phyloP scores from a whole-genome alignment of 2,329 filamentous ascomycete genomes.

The Epichloe hybrida region DNA sequence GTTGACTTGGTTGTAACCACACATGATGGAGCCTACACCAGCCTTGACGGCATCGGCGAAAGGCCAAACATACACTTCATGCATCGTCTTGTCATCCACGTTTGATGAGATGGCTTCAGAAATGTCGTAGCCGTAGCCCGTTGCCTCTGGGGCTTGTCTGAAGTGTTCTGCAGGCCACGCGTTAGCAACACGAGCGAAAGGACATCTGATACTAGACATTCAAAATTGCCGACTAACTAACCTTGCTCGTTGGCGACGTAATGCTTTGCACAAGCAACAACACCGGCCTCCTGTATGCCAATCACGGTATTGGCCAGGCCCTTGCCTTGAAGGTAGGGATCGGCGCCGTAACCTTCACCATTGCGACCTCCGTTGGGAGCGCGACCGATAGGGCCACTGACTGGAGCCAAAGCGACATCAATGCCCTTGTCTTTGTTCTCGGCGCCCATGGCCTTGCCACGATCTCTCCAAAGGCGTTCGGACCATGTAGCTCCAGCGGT shows the following conservation, averaged over 20 bases:
- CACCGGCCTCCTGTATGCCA: constrained; percentile 70
- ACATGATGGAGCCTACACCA: constrained; percentile 51
- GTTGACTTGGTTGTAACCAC: constrained; percentile 66
- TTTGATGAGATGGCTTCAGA: constrained; percentile 46
- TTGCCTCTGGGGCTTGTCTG: constrained; percentile 46
- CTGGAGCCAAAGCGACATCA: constrained; percentile 51
- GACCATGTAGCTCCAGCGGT: constrained; percentile 79
- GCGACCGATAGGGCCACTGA: constrained; percentile 31
- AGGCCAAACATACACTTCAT: constrained; percentile 67
- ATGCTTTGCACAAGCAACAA: constrained; percentile 76
- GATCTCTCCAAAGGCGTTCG: constrained; percentile 46
- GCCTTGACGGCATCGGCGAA: constrained; percentile 60
- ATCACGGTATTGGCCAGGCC: constrained; percentile 59
- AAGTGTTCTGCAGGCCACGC: constrained; percentile 44
- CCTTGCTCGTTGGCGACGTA: constrained; percentile 59
- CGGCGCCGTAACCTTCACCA: constrained; percentile 57
- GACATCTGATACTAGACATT: background rate
- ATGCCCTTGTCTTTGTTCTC: constrained; percentile 67
- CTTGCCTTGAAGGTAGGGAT: constrained; percentile 62
- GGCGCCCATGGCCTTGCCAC: constrained; percentile 33
- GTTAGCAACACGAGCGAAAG: background rate
- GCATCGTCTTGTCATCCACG: constrained; percentile 59
- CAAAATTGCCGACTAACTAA: constrained; percentile 8
- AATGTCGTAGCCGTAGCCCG: constrained; percentile 42
- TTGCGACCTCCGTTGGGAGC: constrained; percentile 35